These are phyloP conservation scores for Boletus huronensis DNA, from an alignment of 768 basidiomycete genomes.

Conservation along the genomic window DNA sequence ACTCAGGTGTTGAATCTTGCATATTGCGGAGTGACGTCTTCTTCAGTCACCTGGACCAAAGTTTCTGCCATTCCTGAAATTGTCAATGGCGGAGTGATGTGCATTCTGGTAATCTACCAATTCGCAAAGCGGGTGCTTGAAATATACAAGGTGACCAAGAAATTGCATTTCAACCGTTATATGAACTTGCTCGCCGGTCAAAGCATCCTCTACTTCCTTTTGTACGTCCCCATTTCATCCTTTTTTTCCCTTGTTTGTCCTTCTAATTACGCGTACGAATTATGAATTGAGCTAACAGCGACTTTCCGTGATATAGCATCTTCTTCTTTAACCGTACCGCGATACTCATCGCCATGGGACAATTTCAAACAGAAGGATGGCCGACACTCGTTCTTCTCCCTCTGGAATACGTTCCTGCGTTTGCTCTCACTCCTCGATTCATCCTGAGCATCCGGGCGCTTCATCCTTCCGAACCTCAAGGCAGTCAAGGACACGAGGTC, in stretches of 20 bases:
- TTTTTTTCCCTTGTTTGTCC: too few species aligned
- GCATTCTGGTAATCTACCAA: constrained; percentile 1
- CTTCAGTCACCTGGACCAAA: constrained; percentile 2
- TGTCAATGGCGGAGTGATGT: constrained; percentile 2
- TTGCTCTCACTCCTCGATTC: constrained; percentile 11
- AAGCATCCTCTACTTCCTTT: constrained; percentile 12
- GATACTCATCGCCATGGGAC: background rate
- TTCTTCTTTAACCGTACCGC: constrained; percentile 5
- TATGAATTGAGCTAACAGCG: background rate
- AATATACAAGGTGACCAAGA: constrained; percentile 3
- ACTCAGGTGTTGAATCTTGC: background rate
- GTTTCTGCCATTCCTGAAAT: background rate
- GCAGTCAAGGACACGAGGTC: background rate
- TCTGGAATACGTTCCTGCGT: constrained; percentile 4
- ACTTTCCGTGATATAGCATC: background rate
- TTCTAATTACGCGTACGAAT: background rate
- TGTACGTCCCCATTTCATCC: background rate
- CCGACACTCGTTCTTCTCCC: background rate
- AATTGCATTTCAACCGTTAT: constrained; percentile 7
- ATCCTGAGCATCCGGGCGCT: constrained; percentile 4
- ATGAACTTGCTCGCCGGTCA: constrained; percentile 4
- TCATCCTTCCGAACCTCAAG: background rate
- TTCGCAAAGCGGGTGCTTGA: background rate
- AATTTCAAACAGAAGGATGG: constrained; percentile 3
- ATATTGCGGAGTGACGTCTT: background rate